These are phyloP conservation scores for Polyplosphaeria fusca DNA, from an alignment of 495 filamentous ascomycete species.

Conservation along the genomic window DNA sequence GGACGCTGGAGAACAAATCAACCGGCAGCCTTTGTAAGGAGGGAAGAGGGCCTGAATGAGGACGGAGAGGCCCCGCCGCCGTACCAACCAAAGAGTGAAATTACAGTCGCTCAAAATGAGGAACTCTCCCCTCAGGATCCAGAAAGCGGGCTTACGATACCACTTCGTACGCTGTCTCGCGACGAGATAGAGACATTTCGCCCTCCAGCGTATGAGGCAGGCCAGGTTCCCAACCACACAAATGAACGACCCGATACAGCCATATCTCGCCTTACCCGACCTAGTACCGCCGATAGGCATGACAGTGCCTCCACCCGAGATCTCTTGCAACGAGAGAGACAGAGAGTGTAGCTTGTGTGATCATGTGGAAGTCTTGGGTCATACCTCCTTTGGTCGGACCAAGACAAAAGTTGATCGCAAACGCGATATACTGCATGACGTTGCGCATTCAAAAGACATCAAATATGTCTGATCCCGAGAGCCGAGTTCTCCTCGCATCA, in stretches of 20 bases:
- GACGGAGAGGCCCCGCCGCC: conserved; percentile 45
- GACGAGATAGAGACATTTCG: conserved; percentile 32
- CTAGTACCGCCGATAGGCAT: not conserved
- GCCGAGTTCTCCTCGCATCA: no score
- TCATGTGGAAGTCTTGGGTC: no score
- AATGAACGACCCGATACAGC: not conserved
- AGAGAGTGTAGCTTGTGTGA: no score
- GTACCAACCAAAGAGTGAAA: conserved; percentile 34
- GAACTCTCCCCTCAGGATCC: not conserved
- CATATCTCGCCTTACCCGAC: not conserved
- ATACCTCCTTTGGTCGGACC: no score
- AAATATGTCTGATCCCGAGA: no score
- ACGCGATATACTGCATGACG: no score
- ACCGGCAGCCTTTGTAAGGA: conserved; percentile 9
- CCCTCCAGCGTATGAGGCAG: conserved; percentile 36
- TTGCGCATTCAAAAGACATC: no score
- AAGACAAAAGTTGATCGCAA: no score
- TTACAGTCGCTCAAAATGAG: conserved; percentile 11
- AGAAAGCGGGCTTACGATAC: conserved; percentile 30
- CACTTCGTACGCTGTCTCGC: conserved; percentile 37
- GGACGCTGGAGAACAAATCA: conserved; percentile 34
- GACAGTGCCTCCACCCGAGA: not conserved
- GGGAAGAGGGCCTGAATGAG: conserved; percentile 46
- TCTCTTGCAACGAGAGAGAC: not conserved
- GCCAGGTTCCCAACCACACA: not conserved